These are phyloP conservation scores for Myxozyma vanderwaltii DNA, from an alignment of 805 yeast genomes.

Conservation along the genomic window DNA sequence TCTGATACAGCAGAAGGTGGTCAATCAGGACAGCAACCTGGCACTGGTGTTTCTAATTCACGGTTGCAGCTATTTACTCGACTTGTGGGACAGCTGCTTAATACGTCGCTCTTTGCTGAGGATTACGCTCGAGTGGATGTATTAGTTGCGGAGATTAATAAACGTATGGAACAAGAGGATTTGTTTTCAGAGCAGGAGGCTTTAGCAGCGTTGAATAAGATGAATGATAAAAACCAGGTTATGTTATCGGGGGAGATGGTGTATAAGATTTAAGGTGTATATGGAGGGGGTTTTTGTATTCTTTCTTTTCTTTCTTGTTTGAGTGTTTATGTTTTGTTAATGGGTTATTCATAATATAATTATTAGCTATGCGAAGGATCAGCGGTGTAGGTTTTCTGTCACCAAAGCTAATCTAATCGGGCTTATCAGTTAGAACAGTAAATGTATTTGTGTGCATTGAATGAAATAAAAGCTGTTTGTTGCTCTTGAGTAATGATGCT, in stretches of 20 bases:
- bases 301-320: no score
- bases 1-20: conserved; percentile 26
- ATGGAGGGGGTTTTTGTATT: background rate
- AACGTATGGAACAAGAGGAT: conserved; percentile 47
- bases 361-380: no score
- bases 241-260: conserved; percentile 44
- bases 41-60: conserved; percentile 52
- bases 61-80: conserved; percentile 53
- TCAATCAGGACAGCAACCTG: conserved; percentile 32
- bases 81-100: conserved; percentile 52
- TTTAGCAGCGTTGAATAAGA: conserved; percentile 43
- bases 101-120: conserved; percentile 47
- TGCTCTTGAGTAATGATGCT: no score
- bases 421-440: no score
- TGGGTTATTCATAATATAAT: background rate
- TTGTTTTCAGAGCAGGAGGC: conserved; percentile 45
- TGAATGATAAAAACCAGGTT: conserved; percentile 45
- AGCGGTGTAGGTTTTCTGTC: no score
- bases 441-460: no score
- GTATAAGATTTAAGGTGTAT: conserved; percentile 37
- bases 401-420: no score
- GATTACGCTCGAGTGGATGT: conserved; percentile 48
- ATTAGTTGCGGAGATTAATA: conserved; percentile 49
- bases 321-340: no score
- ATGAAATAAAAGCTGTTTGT: no score